Conservation (phyloP, 208 protist species). For the Crithidia fasciculata region DNA sequence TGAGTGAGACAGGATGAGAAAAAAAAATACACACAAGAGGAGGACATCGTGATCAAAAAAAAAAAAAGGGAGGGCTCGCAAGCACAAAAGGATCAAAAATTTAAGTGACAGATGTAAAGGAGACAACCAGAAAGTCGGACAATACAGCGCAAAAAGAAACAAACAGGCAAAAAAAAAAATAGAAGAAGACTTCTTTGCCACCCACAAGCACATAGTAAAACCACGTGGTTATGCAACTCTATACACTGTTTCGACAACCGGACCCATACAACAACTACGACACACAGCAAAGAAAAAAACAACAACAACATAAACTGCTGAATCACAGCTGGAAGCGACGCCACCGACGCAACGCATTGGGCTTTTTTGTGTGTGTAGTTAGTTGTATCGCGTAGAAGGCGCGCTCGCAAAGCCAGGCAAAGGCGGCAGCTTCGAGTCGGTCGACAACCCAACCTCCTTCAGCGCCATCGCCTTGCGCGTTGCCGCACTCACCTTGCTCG, state of each 20-base stretch:
- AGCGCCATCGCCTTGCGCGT: background rate
- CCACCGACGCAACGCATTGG: too few relatives aligned
- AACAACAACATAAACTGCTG: background rate
- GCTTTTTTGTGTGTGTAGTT: too few relatives aligned
- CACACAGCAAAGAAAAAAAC: background rate
- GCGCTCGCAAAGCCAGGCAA: background rate
- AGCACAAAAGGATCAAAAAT: too few relatives aligned
- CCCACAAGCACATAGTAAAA: background rate
- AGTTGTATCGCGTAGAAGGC: background rate
- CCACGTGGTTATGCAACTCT: background rate
- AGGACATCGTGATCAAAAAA: background rate
- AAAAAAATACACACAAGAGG: too few relatives aligned
- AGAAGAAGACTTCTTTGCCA: background rate
- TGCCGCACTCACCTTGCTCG: background rate
- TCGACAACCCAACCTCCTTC: background rate
- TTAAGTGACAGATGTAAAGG: too few relatives aligned
- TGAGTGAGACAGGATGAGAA: too few relatives aligned
- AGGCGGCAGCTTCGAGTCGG: slow-evolving; percentile 4
- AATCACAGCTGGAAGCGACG: background rate
- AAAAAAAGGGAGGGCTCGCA: background rate
- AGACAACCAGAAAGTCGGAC: too few relatives aligned
- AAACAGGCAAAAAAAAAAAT: slow-evolving; percentile 14
- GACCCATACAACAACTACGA: too few relatives aligned
- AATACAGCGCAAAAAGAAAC: background rate
- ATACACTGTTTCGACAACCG: too few relatives aligned